Evolutionary conservation across 176 grass and related monocot genomes (phyloP).

Genomic region (Triticum timopheevii): DNA sequence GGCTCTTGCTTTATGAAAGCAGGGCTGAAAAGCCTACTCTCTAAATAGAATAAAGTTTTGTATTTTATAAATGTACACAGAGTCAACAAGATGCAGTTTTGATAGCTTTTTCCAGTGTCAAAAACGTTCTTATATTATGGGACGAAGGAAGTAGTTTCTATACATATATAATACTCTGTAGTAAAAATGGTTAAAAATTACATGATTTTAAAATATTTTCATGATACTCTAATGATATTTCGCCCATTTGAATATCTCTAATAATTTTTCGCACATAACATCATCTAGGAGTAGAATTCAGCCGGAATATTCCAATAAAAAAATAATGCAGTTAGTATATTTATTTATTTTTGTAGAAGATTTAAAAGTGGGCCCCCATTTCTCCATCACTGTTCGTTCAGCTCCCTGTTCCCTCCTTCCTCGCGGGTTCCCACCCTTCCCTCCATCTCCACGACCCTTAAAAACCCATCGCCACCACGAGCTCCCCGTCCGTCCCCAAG

Average conservation of each 20-base stretch:
- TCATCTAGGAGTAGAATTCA: not conserved
- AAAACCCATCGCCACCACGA: constrained; percentile 23
- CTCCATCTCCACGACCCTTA: constrained; percentile 30
- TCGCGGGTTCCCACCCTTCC: constrained; percentile 22
- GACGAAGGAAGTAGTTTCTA: not conserved
- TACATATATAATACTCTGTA: not conserved
- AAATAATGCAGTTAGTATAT: not conserved
- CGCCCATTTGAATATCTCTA: not conserved
- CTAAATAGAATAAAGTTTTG: too few species aligned
- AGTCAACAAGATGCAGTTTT: not conserved
- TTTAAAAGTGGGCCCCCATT: not conserved
- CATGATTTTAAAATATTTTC: not conserved
- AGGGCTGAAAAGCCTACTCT: too few species aligned
- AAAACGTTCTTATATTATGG: too few species aligned
- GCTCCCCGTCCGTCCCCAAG: not conserved
- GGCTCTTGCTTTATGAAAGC: too few species aligned
- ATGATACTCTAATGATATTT: not conserved
- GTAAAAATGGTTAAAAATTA: not conserved
- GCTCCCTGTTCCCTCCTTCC: constrained; percentile 28
- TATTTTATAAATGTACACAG: not conserved
- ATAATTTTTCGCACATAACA: not conserved
- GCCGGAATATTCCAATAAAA: too few species aligned
- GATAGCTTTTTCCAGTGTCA: not conserved
- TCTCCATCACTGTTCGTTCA: not conserved
- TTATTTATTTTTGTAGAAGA: not conserved